These are phyloP conservation scores for Tolypocladium tundrense DNA, from an alignment of 2,329 filamentous ascomycete species.

Conservation along the genomic window DNA sequence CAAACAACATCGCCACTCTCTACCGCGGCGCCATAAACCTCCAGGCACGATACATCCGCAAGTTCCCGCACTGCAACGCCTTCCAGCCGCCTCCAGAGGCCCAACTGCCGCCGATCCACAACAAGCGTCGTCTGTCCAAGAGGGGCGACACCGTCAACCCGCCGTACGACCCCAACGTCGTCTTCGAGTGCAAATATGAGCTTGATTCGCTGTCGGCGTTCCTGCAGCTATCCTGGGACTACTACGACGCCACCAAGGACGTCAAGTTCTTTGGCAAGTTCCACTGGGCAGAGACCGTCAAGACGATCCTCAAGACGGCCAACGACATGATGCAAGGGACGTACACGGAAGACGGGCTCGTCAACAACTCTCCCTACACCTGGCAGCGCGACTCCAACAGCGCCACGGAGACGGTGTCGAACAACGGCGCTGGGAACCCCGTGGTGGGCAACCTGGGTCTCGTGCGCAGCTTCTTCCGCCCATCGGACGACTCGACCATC, in stretches of 20 bases:
- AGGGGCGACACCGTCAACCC: slow-evolving; percentile 50
- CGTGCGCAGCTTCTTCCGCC: slow-evolving; percentile 78
- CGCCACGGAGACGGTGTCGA: slow-evolving; percentile 71
- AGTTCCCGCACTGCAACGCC: slow-evolving; percentile 79
- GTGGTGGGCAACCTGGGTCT: slow-evolving; percentile 70
- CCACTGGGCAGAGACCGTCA: slow-evolving; percentile 63
- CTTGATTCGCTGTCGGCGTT: slow-evolving; percentile 86
- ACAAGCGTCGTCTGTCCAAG: slow-evolving; percentile 10
- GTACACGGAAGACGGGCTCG: slow-evolving; percentile 48
- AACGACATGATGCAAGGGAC: slow-evolving; percentile 64
- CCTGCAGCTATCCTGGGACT: slow-evolving; percentile 70
- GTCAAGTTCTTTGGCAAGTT: slow-evolving; percentile 61
- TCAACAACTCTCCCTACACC: slow-evolving; percentile 56
- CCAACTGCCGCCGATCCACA: slow-evolving; percentile 8
- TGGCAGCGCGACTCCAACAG: slow-evolving; percentile 65
- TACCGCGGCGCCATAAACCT: slow-evolving; percentile 70
- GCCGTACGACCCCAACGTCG: slow-evolving; percentile 53
- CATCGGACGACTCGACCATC: slow-evolving; percentile 79
- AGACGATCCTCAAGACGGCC: slow-evolving; percentile 58
- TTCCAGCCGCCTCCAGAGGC: slow-evolving; percentile 83
- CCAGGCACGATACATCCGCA: slow-evolving; percentile 59
- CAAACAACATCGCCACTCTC: slow-evolving; percentile 46
- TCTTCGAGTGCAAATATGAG: slow-evolving; percentile 96
- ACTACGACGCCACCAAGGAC: slow-evolving; percentile 64
- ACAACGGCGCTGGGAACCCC: slow-evolving; percentile 71